Evolutionary conservation across 2,329 filamentous ascomycete genomes (phyloP).

Genomic region (Fusarium sp.): DNA sequence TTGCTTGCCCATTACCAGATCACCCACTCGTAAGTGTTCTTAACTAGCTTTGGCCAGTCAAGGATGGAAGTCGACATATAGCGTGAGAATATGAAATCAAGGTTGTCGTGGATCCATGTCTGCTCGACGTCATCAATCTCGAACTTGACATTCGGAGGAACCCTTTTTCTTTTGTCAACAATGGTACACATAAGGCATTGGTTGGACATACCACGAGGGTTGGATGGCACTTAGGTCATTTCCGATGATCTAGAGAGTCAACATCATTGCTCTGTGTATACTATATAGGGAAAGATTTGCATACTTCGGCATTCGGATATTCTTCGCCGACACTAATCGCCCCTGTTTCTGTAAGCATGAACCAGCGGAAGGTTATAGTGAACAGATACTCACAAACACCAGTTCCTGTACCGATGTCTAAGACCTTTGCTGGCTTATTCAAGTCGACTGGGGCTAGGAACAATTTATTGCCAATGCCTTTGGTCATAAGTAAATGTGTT

Average conservation of each 20-base stretch:
- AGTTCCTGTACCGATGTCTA: conserved; percentile 62
- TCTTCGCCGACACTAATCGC: conserved; percentile 59
- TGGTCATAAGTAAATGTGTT: conserved; percentile 52
- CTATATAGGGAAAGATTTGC: not conserved
- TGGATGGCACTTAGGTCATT: conserved; percentile 54
- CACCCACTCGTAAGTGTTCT: conserved; percentile 43
- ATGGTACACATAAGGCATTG: too few species aligned
- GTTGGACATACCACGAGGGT: conserved; percentile 43
- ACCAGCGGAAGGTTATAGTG: not conserved
- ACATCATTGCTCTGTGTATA: not conserved
- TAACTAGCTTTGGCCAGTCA: conserved; percentile 51
- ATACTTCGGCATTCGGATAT: conserved; percentile 41
- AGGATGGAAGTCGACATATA: conserved; percentile 53
- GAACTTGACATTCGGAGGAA: conserved; percentile 56
- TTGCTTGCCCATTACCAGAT: not conserved
- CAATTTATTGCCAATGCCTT: conserved; percentile 40
- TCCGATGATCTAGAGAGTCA: conserved; percentile 41
- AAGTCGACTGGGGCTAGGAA: conserved; percentile 47
- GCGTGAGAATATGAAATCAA: conserved; percentile 56
- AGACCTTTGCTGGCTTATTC: conserved; percentile 53
- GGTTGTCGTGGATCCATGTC: conserved; percentile 50
- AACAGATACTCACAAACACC: conserved; percentile 55
- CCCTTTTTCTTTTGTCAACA: conserved; percentile 15
- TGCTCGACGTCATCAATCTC: conserved; percentile 57
- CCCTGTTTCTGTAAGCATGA: conserved; percentile 38